A percentile compares a stretch with the other conserved stretches of the same genome.
Evolutionary conservation across 768 basidiomycete species (phyloP).

Genomic region (Auricularia sp.): DNA sequence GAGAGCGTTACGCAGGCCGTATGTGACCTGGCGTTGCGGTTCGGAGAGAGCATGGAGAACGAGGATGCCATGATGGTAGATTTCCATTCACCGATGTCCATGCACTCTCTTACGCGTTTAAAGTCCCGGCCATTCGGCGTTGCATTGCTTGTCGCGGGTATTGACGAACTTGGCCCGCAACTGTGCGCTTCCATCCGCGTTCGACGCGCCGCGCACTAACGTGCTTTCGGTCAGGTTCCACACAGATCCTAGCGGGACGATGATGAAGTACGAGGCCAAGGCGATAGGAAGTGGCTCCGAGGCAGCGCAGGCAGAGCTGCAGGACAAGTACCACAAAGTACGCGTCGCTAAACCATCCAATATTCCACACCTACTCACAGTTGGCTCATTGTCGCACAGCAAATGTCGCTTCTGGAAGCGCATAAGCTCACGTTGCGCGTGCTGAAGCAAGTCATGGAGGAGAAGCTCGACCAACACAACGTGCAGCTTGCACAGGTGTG

Average conservation of each 20-base stretch:
- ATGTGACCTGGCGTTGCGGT: slow-evolving; percentile 91
- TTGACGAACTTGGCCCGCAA: slow-evolving; percentile 93
- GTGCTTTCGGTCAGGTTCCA: slow-evolving; percentile 56
- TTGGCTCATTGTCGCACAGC: slow-evolving; percentile 38
- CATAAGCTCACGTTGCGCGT: slow-evolving; percentile 79
- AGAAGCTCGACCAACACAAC: slow-evolving; percentile 97
- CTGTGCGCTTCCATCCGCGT: slow-evolving; percentile 46
- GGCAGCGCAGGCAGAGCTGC: slow-evolving; percentile 92
- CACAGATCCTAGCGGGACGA: slow-evolving; percentile 97
- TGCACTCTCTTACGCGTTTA: not conserved
- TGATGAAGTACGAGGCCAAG: slow-evolving; percentile 93
- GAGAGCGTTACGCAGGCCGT: slow-evolving; percentile 98
- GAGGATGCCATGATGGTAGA: slow-evolving; percentile 93
- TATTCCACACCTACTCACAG: not conserved
- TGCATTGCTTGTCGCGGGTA: slow-evolving; percentile 91
- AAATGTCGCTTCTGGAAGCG: slow-evolving; percentile 85
- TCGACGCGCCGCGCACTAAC: not conserved
- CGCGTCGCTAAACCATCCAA: slow-evolving; percentile 10
- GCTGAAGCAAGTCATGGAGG: slow-evolving; percentile 99
- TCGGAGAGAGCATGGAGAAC: slow-evolving; percentile 98
- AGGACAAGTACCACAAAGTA: slow-evolving; percentile 95
- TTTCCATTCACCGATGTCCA: slow-evolving; percentile 3
- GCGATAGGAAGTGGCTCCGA: slow-evolving; percentile 98
- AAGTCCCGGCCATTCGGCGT: slow-evolving; percentile 95
- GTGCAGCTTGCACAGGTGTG: slow-evolving; percentile 90